phyloP scores from a whole-genome alignment of 2,329 filamentous ascomycete genomes.

The Pseudopyricularia javanii region DNA sequence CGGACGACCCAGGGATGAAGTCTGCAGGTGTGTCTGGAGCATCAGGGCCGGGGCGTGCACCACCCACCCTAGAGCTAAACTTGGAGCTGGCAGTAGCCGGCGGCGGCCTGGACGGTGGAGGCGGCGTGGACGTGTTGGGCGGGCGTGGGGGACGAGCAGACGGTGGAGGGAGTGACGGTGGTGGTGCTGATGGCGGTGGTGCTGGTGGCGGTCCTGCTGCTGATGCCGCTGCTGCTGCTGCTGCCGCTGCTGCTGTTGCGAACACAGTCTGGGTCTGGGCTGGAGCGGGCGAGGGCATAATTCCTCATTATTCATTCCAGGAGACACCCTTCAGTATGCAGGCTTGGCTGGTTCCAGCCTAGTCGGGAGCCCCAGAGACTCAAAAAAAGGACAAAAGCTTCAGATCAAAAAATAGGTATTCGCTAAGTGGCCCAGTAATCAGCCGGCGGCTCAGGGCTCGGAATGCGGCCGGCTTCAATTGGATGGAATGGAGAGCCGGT shows the following conservation, averaged over 20 bases:
- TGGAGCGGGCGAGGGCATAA: not conserved
- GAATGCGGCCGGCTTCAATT: not conserved
- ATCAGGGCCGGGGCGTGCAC: not conserved
- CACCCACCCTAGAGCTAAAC: not conserved
- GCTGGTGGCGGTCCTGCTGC: not conserved
- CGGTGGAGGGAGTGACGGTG: not conserved
- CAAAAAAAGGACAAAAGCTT: not conserved
- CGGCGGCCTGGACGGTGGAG: no score
- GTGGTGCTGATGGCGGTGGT: not conserved
- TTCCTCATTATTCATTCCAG: not conserved
- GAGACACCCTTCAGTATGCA: not conserved
- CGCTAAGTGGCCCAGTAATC: not conserved
- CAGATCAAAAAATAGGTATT: no score
- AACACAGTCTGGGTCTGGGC: constrained; percentile 2
- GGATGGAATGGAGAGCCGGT: not conserved
- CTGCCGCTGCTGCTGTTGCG: not conserved
- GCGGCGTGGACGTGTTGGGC: not conserved
- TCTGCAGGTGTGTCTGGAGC: not conserved
- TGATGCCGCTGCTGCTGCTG: not conserved
- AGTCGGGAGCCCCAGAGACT: not conserved
- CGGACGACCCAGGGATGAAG: not conserved
- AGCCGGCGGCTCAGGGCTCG: not conserved
- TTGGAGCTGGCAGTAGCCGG: not conserved
- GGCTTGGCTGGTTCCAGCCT: not conserved
- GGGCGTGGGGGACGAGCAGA: not conserved